Conservation (phyloP, 768 basidiomycete genomes). For the Suillus americanus region DNA sequence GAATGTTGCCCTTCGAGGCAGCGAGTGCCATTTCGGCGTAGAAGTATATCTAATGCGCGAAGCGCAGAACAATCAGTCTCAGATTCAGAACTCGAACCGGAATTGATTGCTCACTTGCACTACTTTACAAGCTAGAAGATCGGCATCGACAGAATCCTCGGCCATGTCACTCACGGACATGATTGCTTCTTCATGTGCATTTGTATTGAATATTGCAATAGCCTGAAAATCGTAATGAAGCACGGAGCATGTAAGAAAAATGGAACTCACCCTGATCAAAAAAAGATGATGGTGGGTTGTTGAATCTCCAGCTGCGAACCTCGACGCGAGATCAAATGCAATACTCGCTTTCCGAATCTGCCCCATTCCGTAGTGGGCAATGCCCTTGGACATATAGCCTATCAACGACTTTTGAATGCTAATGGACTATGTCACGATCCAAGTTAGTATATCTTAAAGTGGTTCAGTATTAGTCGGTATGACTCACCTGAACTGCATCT, state of each 20-base stretch:
- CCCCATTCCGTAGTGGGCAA: not conserved
- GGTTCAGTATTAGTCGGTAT: not conserved
- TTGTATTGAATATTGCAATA: not conserved
- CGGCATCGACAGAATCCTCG: not conserved
- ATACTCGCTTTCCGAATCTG: not conserved
- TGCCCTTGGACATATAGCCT: not conserved
- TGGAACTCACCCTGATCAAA: not conserved
- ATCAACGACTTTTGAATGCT: not conserved
- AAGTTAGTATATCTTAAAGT: not conserved
- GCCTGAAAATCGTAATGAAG: not conserved
- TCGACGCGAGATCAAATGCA: not conserved
- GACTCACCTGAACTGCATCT: not conserved
- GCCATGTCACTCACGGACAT: not conserved
- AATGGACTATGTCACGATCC: not conserved
- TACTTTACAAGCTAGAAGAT: not conserved
- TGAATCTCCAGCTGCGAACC: not conserved
- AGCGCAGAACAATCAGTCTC: not conserved
- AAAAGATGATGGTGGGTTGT: not conserved
- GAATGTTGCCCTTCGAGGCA: not conserved
- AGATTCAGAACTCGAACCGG: not conserved
- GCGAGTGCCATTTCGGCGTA: not conserved
- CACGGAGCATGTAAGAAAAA: not conserved
- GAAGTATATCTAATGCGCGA: not conserved
- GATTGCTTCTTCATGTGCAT: not conserved
- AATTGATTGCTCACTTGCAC: not conserved